Percentiles rank a stretch among this genome's conserved stretches.
Conservation (phyloP, 2,329 filamentous ascomycete species). For the Ascochyta koolunga region DNA sequence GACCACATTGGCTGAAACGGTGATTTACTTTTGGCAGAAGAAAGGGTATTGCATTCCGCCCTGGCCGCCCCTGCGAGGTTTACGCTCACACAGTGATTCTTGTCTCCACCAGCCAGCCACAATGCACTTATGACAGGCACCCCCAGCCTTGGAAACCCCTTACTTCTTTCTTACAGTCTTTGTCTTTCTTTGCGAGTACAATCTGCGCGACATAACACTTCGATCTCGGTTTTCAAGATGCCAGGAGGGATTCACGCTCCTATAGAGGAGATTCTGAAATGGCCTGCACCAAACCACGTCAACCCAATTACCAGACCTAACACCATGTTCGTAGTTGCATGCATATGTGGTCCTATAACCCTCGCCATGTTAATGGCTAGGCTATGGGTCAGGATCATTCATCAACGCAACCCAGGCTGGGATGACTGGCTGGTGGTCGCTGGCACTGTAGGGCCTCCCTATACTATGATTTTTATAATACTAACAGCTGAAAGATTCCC, state of each 20-base stretch:
- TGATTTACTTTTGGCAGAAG: conserved; percentile 12
- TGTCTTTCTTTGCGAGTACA: neutral
- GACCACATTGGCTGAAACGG: conserved; percentile 9
- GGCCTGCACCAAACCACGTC: conserved; percentile 34
- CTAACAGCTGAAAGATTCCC: conserved; percentile 15
- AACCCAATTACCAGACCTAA: conserved; percentile 31
- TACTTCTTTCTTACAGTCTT: neutral
- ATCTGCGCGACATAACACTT: neutral
- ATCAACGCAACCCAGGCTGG: conserved; percentile 33
- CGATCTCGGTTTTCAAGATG: conserved; percentile 23
- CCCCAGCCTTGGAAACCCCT: conserved; percentile 12
- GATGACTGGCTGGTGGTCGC: conserved; percentile 42
- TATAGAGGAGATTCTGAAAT: conserved; percentile 29
- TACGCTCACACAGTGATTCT: neutral
- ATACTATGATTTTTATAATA: no score
- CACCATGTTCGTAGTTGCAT: conserved; percentile 24
- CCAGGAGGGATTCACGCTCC: conserved; percentile 39
- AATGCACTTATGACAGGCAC: conserved; percentile 27
- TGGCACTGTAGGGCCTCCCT: conserved; percentile 26
- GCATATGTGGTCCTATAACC: conserved; percentile 31
- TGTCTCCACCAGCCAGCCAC: conserved; percentile 15
- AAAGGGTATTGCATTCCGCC: neutral
- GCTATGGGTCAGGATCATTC: conserved; percentile 37
- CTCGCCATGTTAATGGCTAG: conserved; percentile 30
- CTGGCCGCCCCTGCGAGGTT: neutral